Conservation (phyloP, 192 early-diverging fungal genomes). For the Mortierella hygrophila region DNA sequence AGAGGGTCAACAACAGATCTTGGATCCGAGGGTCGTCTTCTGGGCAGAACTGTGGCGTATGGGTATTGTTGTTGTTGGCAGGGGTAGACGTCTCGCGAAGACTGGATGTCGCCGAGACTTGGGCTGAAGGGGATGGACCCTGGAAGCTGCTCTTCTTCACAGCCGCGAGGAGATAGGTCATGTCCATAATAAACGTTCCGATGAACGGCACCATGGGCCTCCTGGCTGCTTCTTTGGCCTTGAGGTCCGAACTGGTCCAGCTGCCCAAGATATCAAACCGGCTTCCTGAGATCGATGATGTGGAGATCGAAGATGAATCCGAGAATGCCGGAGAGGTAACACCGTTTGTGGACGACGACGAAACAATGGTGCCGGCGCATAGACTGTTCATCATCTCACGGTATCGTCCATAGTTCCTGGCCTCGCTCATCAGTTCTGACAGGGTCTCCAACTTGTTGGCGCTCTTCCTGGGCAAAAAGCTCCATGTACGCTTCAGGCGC, state of each 20-base stretch:
- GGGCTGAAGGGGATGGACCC: background rate
- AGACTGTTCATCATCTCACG: conserved; percentile 65
- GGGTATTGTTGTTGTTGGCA: conserved; percentile 7
- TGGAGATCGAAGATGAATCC: conserved; percentile 14
- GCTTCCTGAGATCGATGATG: conserved; percentile 27
- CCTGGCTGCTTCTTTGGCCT: conserved; percentile 33
- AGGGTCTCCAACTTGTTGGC: conserved; percentile 63
- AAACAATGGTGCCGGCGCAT: conserved; percentile 16
- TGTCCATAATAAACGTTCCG: conserved; percentile 81
- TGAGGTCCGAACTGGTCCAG: conserved; percentile 31
- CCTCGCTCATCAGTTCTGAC: conserved; percentile 70
- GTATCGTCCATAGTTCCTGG: conserved; percentile 76
- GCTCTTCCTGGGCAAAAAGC: conserved; percentile 71
- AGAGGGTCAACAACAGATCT: conserved; percentile 66
- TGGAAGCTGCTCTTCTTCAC: conserved; percentile 58
- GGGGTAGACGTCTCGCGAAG: conserved; percentile 17
- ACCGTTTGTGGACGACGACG: conserved; percentile 7
- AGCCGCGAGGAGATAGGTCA: conserved; percentile 75
- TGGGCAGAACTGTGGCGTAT: conserved; percentile 5
- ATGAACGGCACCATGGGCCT: conserved; percentile 78
- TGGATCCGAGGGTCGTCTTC: conserved; percentile 66
- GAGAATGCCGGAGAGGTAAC: conserved; percentile 23
- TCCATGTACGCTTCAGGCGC: conserved; percentile 79
- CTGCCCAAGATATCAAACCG: conserved; percentile 36
- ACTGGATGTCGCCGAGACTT: conserved; percentile 30